Evolutionary conservation across 192 early-diverging fungal species (phyloP), one percentile per base, ranked within the genome.

Genomic region (Geranomyces variabilis): DNA sequence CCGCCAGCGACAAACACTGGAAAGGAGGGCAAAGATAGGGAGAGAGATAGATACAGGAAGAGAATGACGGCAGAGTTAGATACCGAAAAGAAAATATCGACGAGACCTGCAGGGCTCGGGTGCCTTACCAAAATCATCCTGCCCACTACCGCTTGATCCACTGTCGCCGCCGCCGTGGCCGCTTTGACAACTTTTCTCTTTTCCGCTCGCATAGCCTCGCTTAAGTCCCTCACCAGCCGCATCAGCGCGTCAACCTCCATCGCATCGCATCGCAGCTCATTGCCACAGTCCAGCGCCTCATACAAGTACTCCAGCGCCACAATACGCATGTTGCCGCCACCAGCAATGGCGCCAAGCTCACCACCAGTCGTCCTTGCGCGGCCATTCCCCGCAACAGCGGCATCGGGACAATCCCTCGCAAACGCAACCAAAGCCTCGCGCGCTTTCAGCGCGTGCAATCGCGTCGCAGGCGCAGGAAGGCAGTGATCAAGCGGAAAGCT

Each of bases 201-300:
- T 26, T 60, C 28, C 28, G 31, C 31, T 19, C 58, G 22, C 41
- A 41, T 43, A 4, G 63, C 63, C 15, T 45, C 63, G 17, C 17
- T 36, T 7, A 64, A n/a, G 28, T 45, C 63, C 43, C 29, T 36
- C 41, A 64, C 43, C n/a, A 45, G 19, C 44, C 44, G 21, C 63
- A 41, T 10, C 34, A 64, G 29, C 41, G 34, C 43, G 6, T 41
- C 63, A 14, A 41, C 21, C 41, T 64, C 63, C 15, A 64, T 29
- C 41, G 1, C 44, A 64, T 64, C 63, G 6, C 63, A n/a, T 1
- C 63, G 15, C 3, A 64, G 21, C 43, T 64, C 43, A 29, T 45
- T 64, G 17, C 41, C 63, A 41, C 41, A n/a, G 43, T 64, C 63
- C 63, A 64, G 29, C 34, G 63, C 63, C 41, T 64, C 63, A 46